phyloP scores from a whole-genome alignment of 106 monocot genomes.

The Vanilla planifolia region DNA sequence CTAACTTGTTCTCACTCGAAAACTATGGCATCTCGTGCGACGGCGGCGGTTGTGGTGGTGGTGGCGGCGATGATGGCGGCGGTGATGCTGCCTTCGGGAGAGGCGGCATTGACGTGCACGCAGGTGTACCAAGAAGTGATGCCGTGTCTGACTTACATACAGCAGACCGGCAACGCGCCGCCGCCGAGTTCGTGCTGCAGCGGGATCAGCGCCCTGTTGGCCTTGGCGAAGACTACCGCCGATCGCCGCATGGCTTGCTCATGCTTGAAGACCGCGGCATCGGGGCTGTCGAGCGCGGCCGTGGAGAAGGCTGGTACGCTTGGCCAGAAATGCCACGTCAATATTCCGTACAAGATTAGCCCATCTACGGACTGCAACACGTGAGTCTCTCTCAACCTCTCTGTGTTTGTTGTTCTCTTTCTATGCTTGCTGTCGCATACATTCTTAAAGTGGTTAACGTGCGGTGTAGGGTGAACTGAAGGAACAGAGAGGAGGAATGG shows the following conservation, averaged over 20 bases:
- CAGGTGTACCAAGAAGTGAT: background rate
- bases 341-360: slow-evolving; percentile 20
- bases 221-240: background rate
- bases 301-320: background rate
- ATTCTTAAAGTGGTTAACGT: too few species aligned
- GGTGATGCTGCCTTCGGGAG: background rate
- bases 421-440: too few species aligned
- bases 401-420: too few species aligned
- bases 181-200: slow-evolving; percentile 1
- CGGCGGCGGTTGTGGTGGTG: background rate
- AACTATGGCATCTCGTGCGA: background rate
- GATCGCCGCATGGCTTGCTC: slow-evolving; percentile 17
- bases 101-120: slow-evolving; percentile 6
- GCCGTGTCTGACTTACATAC: slow-evolving; percentile 16
- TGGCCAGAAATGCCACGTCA: slow-evolving; percentile 24
- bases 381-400: slow-evolving; percentile 19
- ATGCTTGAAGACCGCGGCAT: slow-evolving; percentile 15
- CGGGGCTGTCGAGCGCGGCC: background rate
- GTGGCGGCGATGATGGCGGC: background rate
- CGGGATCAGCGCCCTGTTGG: slow-evolving; percentile 12
- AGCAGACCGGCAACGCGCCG: background rate
- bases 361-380: slow-evolving; percentile 36
- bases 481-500: background rate
- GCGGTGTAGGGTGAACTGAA: background rate
- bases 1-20: too few species aligned